Percentiles rank a stretch among this genome's conserved stretches.
These are phyloP conservation scores for Monosporascus sp. DNA, from an alignment of 2,329 filamentous ascomycete genomes.

Conservation along the genomic window DNA sequence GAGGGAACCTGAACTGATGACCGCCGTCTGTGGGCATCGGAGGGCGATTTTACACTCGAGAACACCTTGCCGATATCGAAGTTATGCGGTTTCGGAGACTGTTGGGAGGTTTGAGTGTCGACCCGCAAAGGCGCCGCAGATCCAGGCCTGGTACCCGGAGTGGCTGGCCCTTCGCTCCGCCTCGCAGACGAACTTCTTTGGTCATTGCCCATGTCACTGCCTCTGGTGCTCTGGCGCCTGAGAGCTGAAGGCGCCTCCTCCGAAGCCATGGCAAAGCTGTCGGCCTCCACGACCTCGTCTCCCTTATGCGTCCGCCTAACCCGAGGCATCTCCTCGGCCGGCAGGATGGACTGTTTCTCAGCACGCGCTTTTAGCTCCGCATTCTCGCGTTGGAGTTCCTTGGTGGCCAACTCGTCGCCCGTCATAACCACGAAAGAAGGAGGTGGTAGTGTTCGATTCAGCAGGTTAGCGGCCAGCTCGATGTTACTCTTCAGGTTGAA, in stretches of 20 bases:
- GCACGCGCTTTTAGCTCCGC: constrained; percentile 72
- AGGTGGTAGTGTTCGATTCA: constrained; percentile 67
- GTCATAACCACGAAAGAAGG: constrained; percentile 82
- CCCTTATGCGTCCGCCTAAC: constrained; percentile 92
- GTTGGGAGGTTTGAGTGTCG: constrained; percentile 37
- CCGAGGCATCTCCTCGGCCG: constrained; percentile 69
- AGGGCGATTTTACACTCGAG: constrained; percentile 74
- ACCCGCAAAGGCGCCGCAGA: constrained; percentile 34
- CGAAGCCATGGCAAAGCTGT: constrained; percentile 38
- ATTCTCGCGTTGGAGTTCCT: constrained; percentile 75
- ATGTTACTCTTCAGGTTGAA: constrained; percentile 89
- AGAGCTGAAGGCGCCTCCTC: constrained; percentile 34
- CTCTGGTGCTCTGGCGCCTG: constrained; percentile 28
- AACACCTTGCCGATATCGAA: constrained; percentile 88
- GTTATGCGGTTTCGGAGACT: constrained; percentile 50
- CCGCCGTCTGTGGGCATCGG: constrained; percentile 40
- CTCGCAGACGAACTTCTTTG: constrained; percentile 5
- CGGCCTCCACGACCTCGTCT: constrained; percentile 81
- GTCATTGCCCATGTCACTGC: constrained; percentile 5
- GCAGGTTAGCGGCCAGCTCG: constrained; percentile 67
- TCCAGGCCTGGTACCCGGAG: constrained; percentile 12
- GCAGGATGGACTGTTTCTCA: constrained; percentile 80
- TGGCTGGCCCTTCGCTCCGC: constrained; percentile 11
- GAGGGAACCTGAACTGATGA: constrained; percentile 42
- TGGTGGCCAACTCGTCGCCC: constrained; percentile 83